Conservation (phyloP, 2,329 filamentous ascomycete species). For the Mariannaea elegans region DNA sequence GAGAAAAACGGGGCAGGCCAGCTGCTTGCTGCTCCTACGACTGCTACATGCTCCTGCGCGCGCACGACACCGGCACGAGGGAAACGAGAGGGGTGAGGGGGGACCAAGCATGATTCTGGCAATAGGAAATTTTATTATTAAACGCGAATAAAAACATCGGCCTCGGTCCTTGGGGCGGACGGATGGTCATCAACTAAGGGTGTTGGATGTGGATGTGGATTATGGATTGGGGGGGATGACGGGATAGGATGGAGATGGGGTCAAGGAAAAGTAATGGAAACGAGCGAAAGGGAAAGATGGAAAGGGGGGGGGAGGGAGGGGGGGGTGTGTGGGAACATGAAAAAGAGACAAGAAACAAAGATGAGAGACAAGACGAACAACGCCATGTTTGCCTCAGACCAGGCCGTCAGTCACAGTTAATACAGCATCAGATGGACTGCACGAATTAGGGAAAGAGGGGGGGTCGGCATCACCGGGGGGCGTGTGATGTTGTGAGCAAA, state of each 20-base stretch:
- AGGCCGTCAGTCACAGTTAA: constrained; percentile 18
- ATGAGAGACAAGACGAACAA: constrained; percentile 10
- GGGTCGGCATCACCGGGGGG: neutral
- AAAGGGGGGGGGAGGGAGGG: constrained; percentile 8
- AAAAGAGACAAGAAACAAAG: constrained; percentile 9
- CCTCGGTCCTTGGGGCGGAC: constrained; percentile 22
- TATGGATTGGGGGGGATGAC: constrained; percentile 1
- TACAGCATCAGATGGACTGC: constrained; percentile 23
- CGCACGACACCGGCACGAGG: constrained; percentile 37
- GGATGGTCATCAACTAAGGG: constrained; percentile 20
- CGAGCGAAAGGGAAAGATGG: constrained; percentile 2
- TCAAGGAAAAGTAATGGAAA: constrained; percentile 5
- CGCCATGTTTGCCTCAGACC: constrained; percentile 22
- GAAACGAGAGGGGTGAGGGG: constrained; percentile 32
- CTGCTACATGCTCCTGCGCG: constrained; percentile 39
- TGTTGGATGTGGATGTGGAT: constrained; percentile 5
- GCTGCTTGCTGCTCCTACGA: constrained; percentile 30
- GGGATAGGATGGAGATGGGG: constrained; percentile 15
- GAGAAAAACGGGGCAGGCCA: constrained; percentile 58
- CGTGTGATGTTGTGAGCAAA: constrained; percentile 4
- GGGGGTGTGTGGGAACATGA: constrained; percentile 11
- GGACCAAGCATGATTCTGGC: constrained; percentile 37
- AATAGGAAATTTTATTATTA: constrained; percentile 43
- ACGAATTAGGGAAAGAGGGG: constrained; percentile 17
- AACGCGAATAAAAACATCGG: constrained; percentile 37